Percentiles rank a stretch among this genome's conserved stretches.
phyloP scores from a whole-genome alignment of 352 stramenopile genomes.

The Phytopythium mirpurense region DNA sequence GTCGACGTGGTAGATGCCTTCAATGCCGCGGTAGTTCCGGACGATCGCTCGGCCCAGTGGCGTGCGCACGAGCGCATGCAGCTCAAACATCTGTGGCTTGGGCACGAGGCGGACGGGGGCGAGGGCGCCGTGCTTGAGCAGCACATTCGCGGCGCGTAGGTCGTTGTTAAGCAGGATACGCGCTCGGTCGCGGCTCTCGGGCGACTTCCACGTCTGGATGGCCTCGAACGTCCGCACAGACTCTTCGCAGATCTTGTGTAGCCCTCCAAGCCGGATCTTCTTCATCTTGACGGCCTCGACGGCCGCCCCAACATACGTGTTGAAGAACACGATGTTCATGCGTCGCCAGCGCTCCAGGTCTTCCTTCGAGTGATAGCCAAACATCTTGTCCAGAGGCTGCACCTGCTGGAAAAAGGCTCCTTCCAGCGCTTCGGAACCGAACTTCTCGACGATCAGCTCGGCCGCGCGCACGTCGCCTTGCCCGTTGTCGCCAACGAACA shows the following conservation, averaged over 20 bases:
- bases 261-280: slow-evolving; percentile 53
- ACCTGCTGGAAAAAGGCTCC: slow-evolving; percentile 89
- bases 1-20: slow-evolving; percentile 83
- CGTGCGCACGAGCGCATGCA: slow-evolving; percentile 56
- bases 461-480: slow-evolving; percentile 91
- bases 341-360: slow-evolving; percentile 69
- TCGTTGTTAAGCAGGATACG: slow-evolving; percentile 67
- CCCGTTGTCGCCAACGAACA: slow-evolving; percentile 98
- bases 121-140: slow-evolving; percentile 33
- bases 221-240: slow-evolving; percentile 43
- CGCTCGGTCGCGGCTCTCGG: slow-evolving; percentile 46
- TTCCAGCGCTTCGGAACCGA: slow-evolving; percentile 56
- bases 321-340: slow-evolving; percentile 91
- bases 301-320: slow-evolving; percentile 86
- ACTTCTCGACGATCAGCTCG: slow-evolving; percentile 85
- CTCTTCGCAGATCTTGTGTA: slow-evolving; percentile 70
- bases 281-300: slow-evolving; percentile 70
- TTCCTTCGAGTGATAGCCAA: slow-evolving; percentile 72
- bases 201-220: slow-evolving; percentile 54
- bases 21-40: slow-evolving; percentile 56
- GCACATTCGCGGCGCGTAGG: slow-evolving; percentile 52
- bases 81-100: slow-evolving; percentile 57
- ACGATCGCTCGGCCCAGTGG: slow-evolving; percentile 64
- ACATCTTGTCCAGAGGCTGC: slow-evolving; percentile 81
- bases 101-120: slow-evolving; percentile 27